Conservation (phyloP, 352 stramenopile genomes). For the Globisporangium acanthophoron region DNA sequence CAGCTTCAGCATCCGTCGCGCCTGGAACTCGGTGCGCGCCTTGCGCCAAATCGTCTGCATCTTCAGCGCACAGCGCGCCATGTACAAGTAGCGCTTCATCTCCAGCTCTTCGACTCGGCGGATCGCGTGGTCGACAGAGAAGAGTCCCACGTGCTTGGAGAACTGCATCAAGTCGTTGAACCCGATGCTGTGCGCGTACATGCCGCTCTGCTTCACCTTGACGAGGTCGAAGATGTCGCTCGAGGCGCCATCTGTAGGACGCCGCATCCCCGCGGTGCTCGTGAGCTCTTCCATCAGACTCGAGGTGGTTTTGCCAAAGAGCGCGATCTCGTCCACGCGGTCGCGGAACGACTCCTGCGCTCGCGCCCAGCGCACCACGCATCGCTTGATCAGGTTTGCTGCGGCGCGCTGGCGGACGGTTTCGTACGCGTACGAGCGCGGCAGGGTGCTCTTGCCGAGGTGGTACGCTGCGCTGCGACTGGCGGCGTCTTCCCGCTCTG, state of each 20-base stretch:
- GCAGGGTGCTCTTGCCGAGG: conserved; percentile 10
- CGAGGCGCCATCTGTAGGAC: not conserved
- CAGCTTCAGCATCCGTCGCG: conserved; percentile 31
- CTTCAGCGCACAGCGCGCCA: conserved; percentile 47
- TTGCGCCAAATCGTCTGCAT: conserved; percentile 58
- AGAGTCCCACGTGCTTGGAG: conserved; percentile 62
- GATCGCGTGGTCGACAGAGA: conserved; percentile 59
- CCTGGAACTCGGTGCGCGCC: conserved; percentile 32
- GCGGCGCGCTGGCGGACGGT: conserved; percentile 48
- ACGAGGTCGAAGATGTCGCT: conserved; percentile 41
- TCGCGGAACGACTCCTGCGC: conserved; percentile 43
- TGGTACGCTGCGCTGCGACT: conserved; percentile 4
- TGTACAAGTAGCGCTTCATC: conserved; percentile 39
- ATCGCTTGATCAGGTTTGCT: conserved; percentile 55
- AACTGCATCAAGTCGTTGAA: conserved; percentile 62
- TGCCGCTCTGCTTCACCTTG: conserved; percentile 17
- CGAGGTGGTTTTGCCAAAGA: conserved; percentile 56
- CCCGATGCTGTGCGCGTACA: conserved; percentile 28
- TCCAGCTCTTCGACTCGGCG: conserved; percentile 51
- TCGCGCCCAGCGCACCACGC: conserved; percentile 44
- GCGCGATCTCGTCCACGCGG: conserved; percentile 52
- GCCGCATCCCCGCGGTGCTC: conserved; percentile 8
- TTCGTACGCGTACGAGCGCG: conserved; percentile 53
- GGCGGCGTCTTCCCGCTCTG: not conserved
- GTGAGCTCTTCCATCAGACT: conserved; percentile 44